phyloP scores from a whole-genome alignment of 441 rosid species.

The Metrosideros polymorpha region DNA sequence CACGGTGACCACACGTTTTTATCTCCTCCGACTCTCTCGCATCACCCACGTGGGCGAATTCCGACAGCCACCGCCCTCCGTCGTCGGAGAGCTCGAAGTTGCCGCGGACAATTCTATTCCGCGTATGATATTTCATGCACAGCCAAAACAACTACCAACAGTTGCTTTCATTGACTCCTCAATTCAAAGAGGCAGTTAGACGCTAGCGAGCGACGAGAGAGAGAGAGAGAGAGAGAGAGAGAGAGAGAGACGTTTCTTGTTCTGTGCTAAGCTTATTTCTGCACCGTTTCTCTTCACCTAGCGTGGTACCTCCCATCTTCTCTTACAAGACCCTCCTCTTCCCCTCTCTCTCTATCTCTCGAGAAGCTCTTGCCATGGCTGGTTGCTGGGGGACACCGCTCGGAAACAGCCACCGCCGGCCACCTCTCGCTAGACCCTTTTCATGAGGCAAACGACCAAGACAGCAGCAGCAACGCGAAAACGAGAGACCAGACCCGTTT shows the following conservation, averaged over 20 bases:
- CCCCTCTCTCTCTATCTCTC: background rate
- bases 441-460: background rate
- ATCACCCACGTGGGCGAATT: background rate
- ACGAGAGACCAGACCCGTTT: background rate
- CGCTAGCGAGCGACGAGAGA: background rate
- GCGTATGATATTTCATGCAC: background rate
- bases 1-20: background rate
- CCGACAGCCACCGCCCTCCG: background rate
- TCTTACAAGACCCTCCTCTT: background rate
- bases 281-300: background rate
- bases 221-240: background rate
- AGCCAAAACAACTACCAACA: background rate
- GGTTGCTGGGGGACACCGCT: background rate
- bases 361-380: background rate
- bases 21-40: background rate
- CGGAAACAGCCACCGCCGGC: background rate
- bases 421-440: background rate
- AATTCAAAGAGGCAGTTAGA: background rate
- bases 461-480: background rate
- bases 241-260: background rate
- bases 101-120: background rate
- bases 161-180: background rate
- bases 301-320: background rate
- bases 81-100: background rate
- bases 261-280: background rate